A percentile compares a stretch with the other conserved stretches of the same genome.
These are phyloP conservation scores for Teratosphaeria nubilosa DNA, from an alignment of 2,329 filamentous ascomycete genomes.

Conservation along the genomic window DNA sequence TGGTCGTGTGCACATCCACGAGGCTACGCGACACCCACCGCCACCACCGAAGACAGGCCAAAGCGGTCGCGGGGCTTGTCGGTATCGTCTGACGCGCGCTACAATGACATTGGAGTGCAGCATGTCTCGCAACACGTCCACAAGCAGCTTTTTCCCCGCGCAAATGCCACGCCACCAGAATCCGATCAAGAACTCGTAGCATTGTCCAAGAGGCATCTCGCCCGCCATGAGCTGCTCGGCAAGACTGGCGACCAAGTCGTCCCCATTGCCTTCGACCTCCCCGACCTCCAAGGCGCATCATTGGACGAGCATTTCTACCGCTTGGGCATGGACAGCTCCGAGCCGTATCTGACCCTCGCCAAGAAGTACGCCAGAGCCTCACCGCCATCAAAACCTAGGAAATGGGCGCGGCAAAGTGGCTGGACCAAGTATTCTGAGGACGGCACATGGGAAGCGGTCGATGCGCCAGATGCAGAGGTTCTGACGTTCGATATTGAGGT, in stretches of 20 bases:
- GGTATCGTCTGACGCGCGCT: conserved; percentile 49
- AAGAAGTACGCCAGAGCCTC: conserved; percentile 60
- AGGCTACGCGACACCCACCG: conserved; percentile 12
- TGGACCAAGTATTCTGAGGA: conserved; percentile 89
- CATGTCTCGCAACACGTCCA: conserved; percentile 80
- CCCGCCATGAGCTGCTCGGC: conserved; percentile 74
- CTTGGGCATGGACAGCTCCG: conserved; percentile 74
- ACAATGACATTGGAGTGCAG: conserved; percentile 90
- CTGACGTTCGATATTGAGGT: conserved; percentile 94
- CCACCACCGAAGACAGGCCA: conserved; percentile 3
- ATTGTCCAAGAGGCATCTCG: conserved; percentile 72
- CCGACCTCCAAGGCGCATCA: conserved; percentile 63
- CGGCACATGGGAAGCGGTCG: conserved; percentile 60
- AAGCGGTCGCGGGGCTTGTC: conserved; percentile 22
- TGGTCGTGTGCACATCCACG: conserved; percentile 17
- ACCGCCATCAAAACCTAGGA: conserved; percentile 50
- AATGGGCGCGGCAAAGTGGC: conserved; percentile 71
- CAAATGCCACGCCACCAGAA: conserved; percentile 43
- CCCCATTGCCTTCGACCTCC: conserved; percentile 80
- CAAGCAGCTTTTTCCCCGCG: conserved; percentile 62
- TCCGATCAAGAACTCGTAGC: conserved; percentile 69
- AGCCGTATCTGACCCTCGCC: conserved; percentile 68
- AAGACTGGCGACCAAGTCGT: conserved; percentile 69
- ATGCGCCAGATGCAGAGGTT: conserved; percentile 68
- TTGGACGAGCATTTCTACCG: conserved; percentile 92